Evolutionary conservation across 192 early-diverging fungal genomes (phyloP).

Genomic region (Physocladia obscura): DNA sequence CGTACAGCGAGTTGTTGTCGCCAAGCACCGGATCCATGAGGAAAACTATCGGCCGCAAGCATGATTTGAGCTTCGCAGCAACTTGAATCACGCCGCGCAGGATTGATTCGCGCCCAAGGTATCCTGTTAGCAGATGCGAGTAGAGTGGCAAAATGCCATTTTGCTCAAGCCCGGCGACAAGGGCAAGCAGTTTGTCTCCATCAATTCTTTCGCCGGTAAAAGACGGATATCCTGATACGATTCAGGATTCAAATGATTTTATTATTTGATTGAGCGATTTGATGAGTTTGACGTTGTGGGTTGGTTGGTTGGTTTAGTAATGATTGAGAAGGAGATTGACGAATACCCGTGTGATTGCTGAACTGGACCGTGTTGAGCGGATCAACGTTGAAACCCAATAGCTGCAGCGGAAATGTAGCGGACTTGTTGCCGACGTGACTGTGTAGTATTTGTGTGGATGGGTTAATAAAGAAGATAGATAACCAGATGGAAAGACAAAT

Average conservation of each 20-base stretch:
- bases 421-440: slow-evolving; percentile 70
- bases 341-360: slow-evolving; percentile 83
- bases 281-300: background rate
- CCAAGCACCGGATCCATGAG: slow-evolving; percentile 88
- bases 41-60: background rate
- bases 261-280: background rate
- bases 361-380: slow-evolving; percentile 91
- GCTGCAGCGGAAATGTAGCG: slow-evolving; percentile 88
- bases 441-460: background rate
- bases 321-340: too few relatives aligned
- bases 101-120: slow-evolving; percentile 75
- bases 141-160: slow-evolving; percentile 74
- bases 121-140: slow-evolving; percentile 84
- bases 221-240: slow-evolving; percentile 74
- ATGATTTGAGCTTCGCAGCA: slow-evolving; percentile 50
- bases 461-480: slow-evolving; percentile 16
- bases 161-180: slow-evolving; percentile 69
- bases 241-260: too few relatives aligned
- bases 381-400: slow-evolving; percentile 88
- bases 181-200: slow-evolving; percentile 60
- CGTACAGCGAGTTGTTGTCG: slow-evolving; percentile 82
- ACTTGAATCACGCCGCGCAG: slow-evolving; percentile 58
- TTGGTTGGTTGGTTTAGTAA: background rate
- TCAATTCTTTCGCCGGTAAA: slow-evolving; percentile 71
- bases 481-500: too few relatives aligned